Evolutionary conservation across 495 filamentous ascomycete species (phyloP).

Genomic region (Hypoxylon intermedium): DNA sequence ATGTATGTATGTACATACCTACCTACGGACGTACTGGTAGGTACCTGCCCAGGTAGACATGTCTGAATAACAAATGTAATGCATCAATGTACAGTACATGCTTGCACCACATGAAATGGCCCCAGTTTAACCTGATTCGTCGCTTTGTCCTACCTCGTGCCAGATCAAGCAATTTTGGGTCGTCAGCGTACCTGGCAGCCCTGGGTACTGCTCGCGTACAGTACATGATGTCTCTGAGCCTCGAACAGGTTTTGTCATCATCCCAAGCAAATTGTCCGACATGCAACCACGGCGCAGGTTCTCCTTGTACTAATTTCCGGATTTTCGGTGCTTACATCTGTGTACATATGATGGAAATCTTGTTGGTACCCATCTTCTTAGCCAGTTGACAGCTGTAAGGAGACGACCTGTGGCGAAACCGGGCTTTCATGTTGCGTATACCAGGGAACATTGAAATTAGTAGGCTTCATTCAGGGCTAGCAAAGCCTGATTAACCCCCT

Average conservation of each 20-base stretch:
- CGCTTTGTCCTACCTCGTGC: slow-evolving; percentile 40
- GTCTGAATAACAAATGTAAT: no score
- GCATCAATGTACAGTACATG: slow-evolving; percentile 1
- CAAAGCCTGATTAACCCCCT: slow-evolving; percentile 1
- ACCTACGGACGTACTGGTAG: no score
- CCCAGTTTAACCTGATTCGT: slow-evolving; percentile 33
- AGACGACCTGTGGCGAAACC: slow-evolving; percentile 7
- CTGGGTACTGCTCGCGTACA: not conserved
- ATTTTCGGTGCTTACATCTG: slow-evolving; percentile 15
- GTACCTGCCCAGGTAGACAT: no score
- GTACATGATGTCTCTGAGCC: slow-evolving; percentile 4
- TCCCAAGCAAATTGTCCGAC: slow-evolving; percentile 20
- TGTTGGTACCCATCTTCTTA: slow-evolving; percentile 4
- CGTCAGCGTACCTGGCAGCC: not conserved
- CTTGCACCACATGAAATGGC: not conserved
- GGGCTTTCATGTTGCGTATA: not conserved
- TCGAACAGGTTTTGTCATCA: slow-evolving; percentile 37
- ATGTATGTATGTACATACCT: no score
- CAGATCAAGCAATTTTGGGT: slow-evolving; percentile 36
- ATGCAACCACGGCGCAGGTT: not conserved
- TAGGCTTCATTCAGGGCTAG: not conserved
- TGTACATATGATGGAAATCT: no score
- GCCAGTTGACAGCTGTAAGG: not conserved
- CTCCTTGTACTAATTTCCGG: slow-evolving; percentile 20
- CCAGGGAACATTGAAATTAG: not conserved